Evolutionary conservation across 2,329 filamentous ascomycete species (phyloP).

Genomic region (Talaromyces marneffei): DNA sequence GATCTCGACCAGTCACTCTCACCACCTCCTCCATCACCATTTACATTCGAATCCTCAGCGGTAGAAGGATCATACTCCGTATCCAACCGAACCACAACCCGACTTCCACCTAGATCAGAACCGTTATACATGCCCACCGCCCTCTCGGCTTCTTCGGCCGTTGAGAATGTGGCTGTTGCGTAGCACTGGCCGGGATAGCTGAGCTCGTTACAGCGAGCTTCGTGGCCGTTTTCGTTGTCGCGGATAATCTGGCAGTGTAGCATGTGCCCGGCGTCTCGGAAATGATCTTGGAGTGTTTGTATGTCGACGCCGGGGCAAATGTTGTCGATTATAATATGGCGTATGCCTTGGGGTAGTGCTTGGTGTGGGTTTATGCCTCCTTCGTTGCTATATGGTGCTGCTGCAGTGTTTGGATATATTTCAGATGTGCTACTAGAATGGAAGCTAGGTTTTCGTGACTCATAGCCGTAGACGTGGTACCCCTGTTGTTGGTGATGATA

Average conservation of each 20-base stretch:
- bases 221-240: conserved; percentile 11
- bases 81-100: conserved; percentile 31
- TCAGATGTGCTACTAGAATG: not conserved
- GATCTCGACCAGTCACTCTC: conserved; percentile 6
- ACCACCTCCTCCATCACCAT: not conserved
- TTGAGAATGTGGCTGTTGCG: conserved; percentile 28
- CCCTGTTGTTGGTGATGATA: not conserved
- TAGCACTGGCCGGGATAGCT: conserved; percentile 8
- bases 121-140: conserved; percentile 31
- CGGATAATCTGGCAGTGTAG: conserved; percentile 28
- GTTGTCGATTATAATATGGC: conserved; percentile 23
- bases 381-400: not conserved
- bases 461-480: not conserved
- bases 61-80: conserved; percentile 12
- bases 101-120: conserved; percentile 27
- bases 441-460: not conserved
- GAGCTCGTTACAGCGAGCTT: not conserved
- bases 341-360: not conserved
- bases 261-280: conserved; percentile 26
- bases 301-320: conserved; percentile 26
- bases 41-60: not conserved
- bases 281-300: conserved; percentile 24
- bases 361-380: not conserved
- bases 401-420: not conserved
- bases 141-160: conserved; percentile 30